Evolutionary conservation across 805 yeast species (phyloP).

Genomic region (Ascoidea asiatica): DNA sequence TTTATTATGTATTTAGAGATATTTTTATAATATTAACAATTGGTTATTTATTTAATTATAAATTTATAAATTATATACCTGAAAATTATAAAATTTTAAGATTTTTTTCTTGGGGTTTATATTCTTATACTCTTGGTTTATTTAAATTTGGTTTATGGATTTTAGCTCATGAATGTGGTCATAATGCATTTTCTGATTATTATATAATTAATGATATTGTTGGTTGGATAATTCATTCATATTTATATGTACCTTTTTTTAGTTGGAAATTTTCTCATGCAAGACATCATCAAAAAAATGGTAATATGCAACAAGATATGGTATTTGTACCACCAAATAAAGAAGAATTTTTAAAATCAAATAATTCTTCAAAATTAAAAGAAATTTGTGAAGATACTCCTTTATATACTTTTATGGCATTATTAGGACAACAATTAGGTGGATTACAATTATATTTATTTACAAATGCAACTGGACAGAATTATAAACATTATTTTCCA

Average conservation of each 20-base stretch:
- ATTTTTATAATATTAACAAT: conserved; percentile 31
- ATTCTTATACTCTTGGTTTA: conserved; percentile 38
- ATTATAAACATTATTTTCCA: conserved; percentile 34
- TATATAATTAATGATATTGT: conserved; percentile 61
- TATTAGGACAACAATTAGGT: conserved; percentile 58
- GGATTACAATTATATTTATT: conserved; percentile 63
- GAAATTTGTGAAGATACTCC: conserved; percentile 71
- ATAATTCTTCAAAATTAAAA: conserved; percentile 25
- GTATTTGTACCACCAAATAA: conserved; percentile 69
- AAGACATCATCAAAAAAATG: conserved; percentile 86
- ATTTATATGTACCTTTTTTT: conserved; percentile 70
- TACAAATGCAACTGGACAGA: conserved; percentile 69
- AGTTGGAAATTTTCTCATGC: conserved; percentile 80
- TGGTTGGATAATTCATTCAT: conserved; percentile 77
- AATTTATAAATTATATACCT: conserved; percentile 32
- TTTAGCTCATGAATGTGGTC: conserved; percentile 86
- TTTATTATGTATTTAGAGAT: conserved; percentile 60
- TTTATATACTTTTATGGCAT: conserved; percentile 37
- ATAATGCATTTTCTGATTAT: conserved; percentile 69
- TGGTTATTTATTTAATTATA: conserved; percentile 34
- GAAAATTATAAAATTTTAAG: conserved; percentile 22
- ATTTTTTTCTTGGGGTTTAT: conserved; percentile 27
- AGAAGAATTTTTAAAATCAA: conserved; percentile 33
- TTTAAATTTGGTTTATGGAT: conserved; percentile 76
- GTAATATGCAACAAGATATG: conserved; percentile 71